These are phyloP conservation scores for Russula vinacea DNA, from an alignment of 768 basidiomycete species.

Conservation along the genomic window DNA sequence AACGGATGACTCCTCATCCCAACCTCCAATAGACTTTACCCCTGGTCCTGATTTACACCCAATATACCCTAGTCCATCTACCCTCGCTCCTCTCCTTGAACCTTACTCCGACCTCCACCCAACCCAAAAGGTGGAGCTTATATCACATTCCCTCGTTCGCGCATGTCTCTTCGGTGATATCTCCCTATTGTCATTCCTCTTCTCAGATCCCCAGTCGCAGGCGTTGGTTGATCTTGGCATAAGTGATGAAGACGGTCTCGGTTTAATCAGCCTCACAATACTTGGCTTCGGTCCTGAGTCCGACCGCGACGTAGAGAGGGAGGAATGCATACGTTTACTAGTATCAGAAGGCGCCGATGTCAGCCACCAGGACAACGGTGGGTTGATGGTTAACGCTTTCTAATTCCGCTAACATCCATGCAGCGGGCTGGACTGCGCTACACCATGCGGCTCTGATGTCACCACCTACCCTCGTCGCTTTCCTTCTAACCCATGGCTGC, in stretches of 20 bases:
- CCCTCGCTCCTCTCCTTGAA: constrained; percentile 62
- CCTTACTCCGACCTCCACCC: constrained; percentile 65
- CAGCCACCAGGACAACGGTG: constrained; percentile 58
- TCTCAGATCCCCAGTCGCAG: constrained; percentile 66
- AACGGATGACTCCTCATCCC: constrained; percentile 37
- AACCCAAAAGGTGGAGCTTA: constrained; percentile 63
- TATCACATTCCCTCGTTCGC: constrained; percentile 69
- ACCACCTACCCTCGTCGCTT: constrained; percentile 87
- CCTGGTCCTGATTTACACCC: constrained; percentile 82
- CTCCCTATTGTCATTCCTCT: constrained; percentile 64
- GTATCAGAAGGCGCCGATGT: constrained; percentile 76
- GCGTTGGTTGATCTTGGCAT: constrained; percentile 61
- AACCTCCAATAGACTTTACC: constrained; percentile 50
- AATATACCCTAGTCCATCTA: constrained; percentile 63
- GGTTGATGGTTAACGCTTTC: constrained; percentile 29
- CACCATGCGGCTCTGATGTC: constrained; percentile 88
- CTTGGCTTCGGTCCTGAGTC: constrained; percentile 79
- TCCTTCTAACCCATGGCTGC: constrained; percentile 89
- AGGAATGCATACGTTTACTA: constrained; percentile 82
- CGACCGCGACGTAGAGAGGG: constrained; percentile 83
- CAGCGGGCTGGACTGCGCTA: constrained; percentile 93
- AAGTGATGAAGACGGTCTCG: constrained; percentile 84
- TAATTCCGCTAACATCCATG: constrained; percentile 8
- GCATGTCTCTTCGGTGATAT: constrained; percentile 79
- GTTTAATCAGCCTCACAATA: constrained; percentile 71